Base-by-base conservation (phyloP, 2,329 filamentous ascomycete genomes). In the Paecilomyces sp. region DNA sequence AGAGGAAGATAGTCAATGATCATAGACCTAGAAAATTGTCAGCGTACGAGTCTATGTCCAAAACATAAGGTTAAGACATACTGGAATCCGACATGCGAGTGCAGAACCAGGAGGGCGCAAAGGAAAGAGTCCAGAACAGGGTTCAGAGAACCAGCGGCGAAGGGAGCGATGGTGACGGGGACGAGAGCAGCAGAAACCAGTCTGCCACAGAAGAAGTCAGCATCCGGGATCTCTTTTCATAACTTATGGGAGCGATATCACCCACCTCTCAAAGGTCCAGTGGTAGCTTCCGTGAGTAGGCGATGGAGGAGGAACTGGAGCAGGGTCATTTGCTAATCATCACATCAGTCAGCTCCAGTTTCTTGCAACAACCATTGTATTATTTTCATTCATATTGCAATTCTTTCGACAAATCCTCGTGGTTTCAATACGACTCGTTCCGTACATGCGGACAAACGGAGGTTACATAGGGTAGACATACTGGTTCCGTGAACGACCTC, bases 71-170 rank as follows among this genome's bases (percentile, higher is more conserved):
- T n/a, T 22, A 54, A 25, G 28, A 75, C 83, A 59, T 81, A 88
- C 84, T 96, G 87, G 80, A 99, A 95, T 70, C 94, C 94, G 73
- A 96, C 89, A 81, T 97, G 93, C 61, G 91, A 94, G 85, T 99
- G 94, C 68, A 97, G 82, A 65, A 99, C 85, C 67, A 97, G 79
- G 56, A 89, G 80, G 63, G 86, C 88, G 80, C 91, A 93, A 65
- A 99, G 85, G 66, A 92, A 78, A 63, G 92, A 92, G 75, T 99
- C 94, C 70, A 89, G 84, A 64, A 89, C 82, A 57, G 94, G 94
- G 85, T 96, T 96, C 66, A 97, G 83, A 47, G 91, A 91, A 71
- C 92, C 92, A 62, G 90, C 88, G 62, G 92, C 92, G 78, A 99
- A 99, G 64, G 94, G 94, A 47, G 92, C 88, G 66, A 97, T 82